Evolutionary conservation across 2,329 filamentous ascomycete species (phyloP).

Genomic region (Geosmithia putterillii): DNA sequence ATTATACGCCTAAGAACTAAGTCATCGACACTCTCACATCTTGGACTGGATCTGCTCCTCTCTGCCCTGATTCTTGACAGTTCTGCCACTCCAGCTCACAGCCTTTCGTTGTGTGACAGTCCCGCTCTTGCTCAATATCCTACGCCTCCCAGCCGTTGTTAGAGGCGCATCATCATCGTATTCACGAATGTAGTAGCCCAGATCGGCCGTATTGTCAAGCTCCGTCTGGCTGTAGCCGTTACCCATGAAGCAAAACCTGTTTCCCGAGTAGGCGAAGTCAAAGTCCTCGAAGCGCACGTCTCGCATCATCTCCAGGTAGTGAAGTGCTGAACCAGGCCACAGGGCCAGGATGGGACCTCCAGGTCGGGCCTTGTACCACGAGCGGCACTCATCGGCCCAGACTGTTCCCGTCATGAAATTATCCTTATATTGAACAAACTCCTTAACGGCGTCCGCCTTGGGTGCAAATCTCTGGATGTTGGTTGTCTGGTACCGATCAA

Average conservation of each 20-base stretch:
- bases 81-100: slow-evolving; percentile 3
- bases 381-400: slow-evolving; percentile 25
- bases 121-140: slow-evolving; percentile 12
- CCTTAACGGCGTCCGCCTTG: slow-evolving; percentile 30
- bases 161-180: slow-evolving; percentile 5
- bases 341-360: slow-evolving; percentile 30
- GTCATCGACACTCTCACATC: background rate
- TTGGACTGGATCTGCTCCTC: background rate
- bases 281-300: slow-evolving; percentile 34
- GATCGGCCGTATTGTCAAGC: slow-evolving; percentile 16
- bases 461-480: slow-evolving; percentile 30
- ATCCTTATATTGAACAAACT: slow-evolving; percentile 34
- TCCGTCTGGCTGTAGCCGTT: slow-evolving; percentile 31
- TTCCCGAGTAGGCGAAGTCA: slow-evolving; percentile 29
- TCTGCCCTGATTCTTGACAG: slow-evolving; percentile 3
- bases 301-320: slow-evolving; percentile 20
- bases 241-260: slow-evolving; percentile 33
- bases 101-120: slow-evolving; percentile 6
- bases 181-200: slow-evolving; percentile 12
- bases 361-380: slow-evolving; percentile 33
- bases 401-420: slow-evolving; percentile 28
- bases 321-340: slow-evolving; percentile 27
- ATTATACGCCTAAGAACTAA: background rate
- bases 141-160: slow-evolving; percentile 8
- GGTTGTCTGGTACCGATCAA: slow-evolving; percentile 32